Evolutionary conservation across 2,329 filamentous ascomycete genomes (phyloP).

Genomic region (Fusarium globosum): DNA sequence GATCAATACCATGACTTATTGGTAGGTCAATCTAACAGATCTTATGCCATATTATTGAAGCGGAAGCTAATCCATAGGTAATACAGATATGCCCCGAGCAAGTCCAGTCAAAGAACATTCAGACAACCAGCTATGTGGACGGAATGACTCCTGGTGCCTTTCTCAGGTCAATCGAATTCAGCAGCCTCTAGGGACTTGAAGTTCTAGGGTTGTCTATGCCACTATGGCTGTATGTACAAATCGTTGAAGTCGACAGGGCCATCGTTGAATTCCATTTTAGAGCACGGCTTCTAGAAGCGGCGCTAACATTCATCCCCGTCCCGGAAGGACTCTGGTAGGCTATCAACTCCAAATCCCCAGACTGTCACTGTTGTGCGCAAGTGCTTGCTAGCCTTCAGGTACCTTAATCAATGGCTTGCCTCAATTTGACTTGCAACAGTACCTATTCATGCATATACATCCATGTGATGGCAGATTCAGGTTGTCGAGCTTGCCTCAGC

Average conservation of each 20-base stretch:
- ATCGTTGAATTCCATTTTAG: neutral
- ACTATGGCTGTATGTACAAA: neutral
- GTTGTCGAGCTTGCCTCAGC: neutral
- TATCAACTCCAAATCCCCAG: slow-evolving; percentile 11
- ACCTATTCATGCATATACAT: neutral
- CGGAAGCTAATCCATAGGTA: neutral
- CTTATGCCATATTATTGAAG: slow-evolving; percentile 2
- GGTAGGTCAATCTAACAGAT: neutral
- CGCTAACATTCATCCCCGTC: slow-evolving; percentile 1
- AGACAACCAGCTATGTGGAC: neutral
- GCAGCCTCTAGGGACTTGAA: neutral
- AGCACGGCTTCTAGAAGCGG: slow-evolving; percentile 7
- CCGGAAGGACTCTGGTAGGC: neutral
- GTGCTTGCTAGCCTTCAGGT: neutral
- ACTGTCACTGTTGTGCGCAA: slow-evolving; percentile 13
- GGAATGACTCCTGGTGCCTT: slow-evolving; percentile 3
- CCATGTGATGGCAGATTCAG: slow-evolving; percentile 1
- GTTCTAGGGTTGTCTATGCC: neutral
- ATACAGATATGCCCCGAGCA: slow-evolving; percentile 15
- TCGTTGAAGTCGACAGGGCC: neutral
- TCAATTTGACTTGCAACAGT: slow-evolving; percentile 33
- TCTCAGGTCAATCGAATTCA: neutral
- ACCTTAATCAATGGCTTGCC: slow-evolving; percentile 18
- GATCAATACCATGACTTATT: neutral
- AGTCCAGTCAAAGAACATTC: slow-evolving; percentile 18